Evolutionary conservation across 164 flowering plant species (phyloP), one percentile per base, ranked within the genome.

Genomic region (Hamamelis virginiana): DNA sequence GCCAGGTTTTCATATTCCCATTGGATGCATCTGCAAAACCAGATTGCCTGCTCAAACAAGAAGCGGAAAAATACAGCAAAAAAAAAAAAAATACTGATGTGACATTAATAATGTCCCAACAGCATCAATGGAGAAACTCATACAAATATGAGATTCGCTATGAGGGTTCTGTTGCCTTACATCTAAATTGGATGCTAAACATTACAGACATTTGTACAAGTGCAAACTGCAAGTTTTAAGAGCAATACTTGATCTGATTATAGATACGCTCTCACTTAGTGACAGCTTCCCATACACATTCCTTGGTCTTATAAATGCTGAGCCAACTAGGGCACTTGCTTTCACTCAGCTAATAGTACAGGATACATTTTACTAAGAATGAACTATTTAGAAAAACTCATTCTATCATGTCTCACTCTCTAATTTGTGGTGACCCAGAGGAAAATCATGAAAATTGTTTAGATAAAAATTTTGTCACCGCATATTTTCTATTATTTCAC

Each of bases 21-120:
- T 64, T 68, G 19, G 81, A 68, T 59, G 66, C 66, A 78, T 85
- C 97, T 92, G 92, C 85, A 85, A 79, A 85, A 81, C 44, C 70
- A 76, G 23, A 70, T 43, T 60, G 47, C 55, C 66, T 76, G 66
- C 44, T 77, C 66, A 77, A 74, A 26, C 43, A 66, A 53, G 26
- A 66, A 69, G 62, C 51, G 72, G 59, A 58, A 56, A 12, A 65
- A 33, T 22, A 9, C 16, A 46, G 13, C 33, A 10, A n/a, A n/a
- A 33, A 33, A 44, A 19, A 38, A n/a, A 23, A 52, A 64, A 53
- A 58, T 15, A 71, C 47, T 5, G 13, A 50, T 22, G 18, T 27
- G 22, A 50, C 46, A 23, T 48, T 0, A 1, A 38, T 25, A 9
- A 43, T 62, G n/a, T 11, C 26, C 65, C 12, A 18, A 19, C 16